Evolutionary conservation across 257 asterid genomes (phyloP).

Genomic region (Jasminum sambac): DNA sequence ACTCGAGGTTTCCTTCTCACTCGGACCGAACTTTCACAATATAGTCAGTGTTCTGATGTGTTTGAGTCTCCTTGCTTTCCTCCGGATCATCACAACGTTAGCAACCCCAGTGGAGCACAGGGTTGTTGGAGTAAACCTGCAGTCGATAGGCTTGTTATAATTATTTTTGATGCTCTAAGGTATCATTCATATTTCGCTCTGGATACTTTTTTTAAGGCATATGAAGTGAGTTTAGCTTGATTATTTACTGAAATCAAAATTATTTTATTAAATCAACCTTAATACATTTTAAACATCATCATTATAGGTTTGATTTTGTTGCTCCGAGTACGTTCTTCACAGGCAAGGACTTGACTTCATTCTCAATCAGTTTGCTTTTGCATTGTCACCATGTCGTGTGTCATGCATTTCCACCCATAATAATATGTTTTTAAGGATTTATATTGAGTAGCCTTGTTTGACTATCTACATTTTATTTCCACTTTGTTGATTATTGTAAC

Average conservation of each 20-base stretch:
- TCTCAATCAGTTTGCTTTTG: slow-evolving; percentile 8
- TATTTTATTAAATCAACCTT: background rate
- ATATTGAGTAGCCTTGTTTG: slow-evolving; percentile 13
- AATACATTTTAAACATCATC: background rate
- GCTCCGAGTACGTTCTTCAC: slow-evolving; percentile 85
- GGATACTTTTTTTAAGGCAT: background rate
- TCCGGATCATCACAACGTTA: slow-evolving; percentile 35
- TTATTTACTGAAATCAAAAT: background rate
- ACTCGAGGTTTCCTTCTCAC: slow-evolving; percentile 95
- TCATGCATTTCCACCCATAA: background rate
- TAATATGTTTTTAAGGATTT: background rate
- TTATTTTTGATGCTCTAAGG: slow-evolving; percentile 95
- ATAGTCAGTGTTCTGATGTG: slow-evolving; percentile 73
- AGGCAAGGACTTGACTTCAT: slow-evolving; percentile 40
- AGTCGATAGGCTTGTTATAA: slow-evolving; percentile 75
- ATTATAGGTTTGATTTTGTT: slow-evolving; percentile 81
- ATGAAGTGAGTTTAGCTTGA: background rate
- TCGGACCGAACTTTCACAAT: slow-evolving; percentile 79
- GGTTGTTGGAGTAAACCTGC: slow-evolving; percentile 85
- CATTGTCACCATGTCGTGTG: slow-evolving; percentile 10
- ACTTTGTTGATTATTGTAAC: background rate
- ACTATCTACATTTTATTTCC: background rate
- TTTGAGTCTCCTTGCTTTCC: slow-evolving; percentile 67
- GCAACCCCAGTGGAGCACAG: slow-evolving; percentile 12
- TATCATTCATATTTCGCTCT: slow-evolving; percentile 8